Percentiles rank a stretch among this genome's conserved stretches.
phyloP scores from a whole-genome alignment of 78 protist species.

The Cyanophora paradoxa region DNA sequence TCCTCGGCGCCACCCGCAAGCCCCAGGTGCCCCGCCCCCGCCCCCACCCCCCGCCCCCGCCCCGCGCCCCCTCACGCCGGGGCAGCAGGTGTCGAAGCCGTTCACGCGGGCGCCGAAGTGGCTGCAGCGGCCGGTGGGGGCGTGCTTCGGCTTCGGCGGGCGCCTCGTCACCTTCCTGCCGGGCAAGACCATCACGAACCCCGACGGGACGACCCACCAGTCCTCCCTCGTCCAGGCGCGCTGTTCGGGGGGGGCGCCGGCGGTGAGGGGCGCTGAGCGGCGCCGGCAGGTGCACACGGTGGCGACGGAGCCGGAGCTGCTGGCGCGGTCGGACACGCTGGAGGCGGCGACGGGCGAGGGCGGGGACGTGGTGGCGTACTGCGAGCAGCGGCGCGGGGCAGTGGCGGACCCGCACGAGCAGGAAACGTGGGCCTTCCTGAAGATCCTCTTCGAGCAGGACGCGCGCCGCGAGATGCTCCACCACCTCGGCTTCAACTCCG shows the following conservation, averaged over 20 bases:
- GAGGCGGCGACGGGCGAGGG: neutral
- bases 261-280: neutral
- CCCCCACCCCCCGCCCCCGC: too few species aligned
- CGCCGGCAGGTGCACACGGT: neutral
- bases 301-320: neutral
- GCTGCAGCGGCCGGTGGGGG: conserved; percentile 70
- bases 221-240: too few species aligned
- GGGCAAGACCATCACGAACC: neutral
- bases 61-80: too few species aligned
- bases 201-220: neutral
- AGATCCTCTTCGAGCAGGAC: conserved; percentile 20
- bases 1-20: neutral
- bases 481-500: conserved; percentile 2
- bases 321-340: conserved; percentile 1
- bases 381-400: neutral
- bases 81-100: neutral
- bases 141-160: conserved; percentile 85
- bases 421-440: conserved; percentile 4
- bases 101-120: conserved; percentile 31
- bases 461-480: conserved; percentile 3
- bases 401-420: neutral
- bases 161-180: conserved; percentile 46
- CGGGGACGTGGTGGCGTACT: neutral
- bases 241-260: too few species aligned
- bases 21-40: too few species aligned